Percentiles rank a stretch among this genome's conserved stretches.
These are phyloP conservation scores for Clarkia xantiana DNA, from an alignment of 345 rosid genomes.

Conservation along the genomic window DNA sequence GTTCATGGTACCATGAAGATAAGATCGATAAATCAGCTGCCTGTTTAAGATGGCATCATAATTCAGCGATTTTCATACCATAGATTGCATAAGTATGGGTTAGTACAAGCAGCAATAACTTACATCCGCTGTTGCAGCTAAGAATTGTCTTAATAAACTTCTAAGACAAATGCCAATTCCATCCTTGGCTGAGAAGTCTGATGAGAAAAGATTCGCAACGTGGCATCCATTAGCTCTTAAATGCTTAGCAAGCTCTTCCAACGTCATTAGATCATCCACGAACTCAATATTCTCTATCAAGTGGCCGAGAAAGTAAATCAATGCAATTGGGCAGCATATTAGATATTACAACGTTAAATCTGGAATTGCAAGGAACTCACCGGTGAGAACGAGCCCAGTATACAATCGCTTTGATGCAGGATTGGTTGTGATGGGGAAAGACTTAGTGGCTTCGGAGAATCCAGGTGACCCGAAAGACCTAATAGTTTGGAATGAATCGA, in stretches of 20 bases:
- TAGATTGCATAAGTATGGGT: background rate
- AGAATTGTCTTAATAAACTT: slow-evolving; percentile 66
- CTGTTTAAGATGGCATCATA: background rate
- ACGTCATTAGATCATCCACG: slow-evolving; percentile 79
- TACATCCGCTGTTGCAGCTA: slow-evolving; percentile 57
- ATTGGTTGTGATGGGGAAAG: slow-evolving; percentile 46
- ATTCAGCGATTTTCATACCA: background rate
- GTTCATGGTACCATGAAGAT: slow-evolving; percentile 72
- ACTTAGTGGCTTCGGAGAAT: slow-evolving; percentile 35
- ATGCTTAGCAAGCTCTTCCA: slow-evolving; percentile 53
- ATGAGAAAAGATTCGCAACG: slow-evolving; percentile 82
- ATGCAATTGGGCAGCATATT: background rate
- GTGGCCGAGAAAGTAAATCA: background rate
- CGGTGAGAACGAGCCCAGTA: slow-evolving; percentile 65
- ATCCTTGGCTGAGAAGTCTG: slow-evolving; percentile 53
- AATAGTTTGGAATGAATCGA: slow-evolving; percentile 42
- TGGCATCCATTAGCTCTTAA: slow-evolving; percentile 66
- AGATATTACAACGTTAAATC: too few species aligned
- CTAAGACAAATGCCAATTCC: slow-evolving; percentile 74
- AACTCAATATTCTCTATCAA: slow-evolving; percentile 81
- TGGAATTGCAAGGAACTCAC: too few species aligned
- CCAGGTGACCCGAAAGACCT: slow-evolving; percentile 24
- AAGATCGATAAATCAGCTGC: slow-evolving; percentile 3
- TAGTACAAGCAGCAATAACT: slow-evolving; percentile 14
- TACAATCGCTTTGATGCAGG: slow-evolving; percentile 49